Evolutionary conservation across 2,329 filamentous ascomycete species (phyloP), one percentile per base, ranked within the genome.

Genomic region (Curvularia hawaiiensis): DNA sequence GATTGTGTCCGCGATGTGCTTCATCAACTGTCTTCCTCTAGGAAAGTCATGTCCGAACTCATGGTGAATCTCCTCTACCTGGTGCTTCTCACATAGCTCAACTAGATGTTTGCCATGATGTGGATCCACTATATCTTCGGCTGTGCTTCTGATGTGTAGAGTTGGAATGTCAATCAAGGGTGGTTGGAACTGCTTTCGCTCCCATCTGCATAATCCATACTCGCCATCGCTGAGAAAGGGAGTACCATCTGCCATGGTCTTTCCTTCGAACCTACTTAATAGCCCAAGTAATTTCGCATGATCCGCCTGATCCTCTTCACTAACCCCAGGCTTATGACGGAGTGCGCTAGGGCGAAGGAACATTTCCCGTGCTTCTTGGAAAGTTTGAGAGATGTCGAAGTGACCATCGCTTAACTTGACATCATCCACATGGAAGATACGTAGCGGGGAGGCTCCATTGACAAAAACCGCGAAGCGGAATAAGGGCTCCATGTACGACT

Each of bases 51-150:
- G 43, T 20, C 43, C 43, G 30, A 46, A 46, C 9, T 30, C 28
- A n/a, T 46, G 43, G n/a, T 46, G 43, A 31, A 46, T 46, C 28
- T 46, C 43, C 43, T 46, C 43, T 1, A 20, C 26, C 10, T 46
- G 16, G 11, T 30, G 26, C n/a, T 46, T 16, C 4, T 49, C 33
- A 16, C 47, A 49, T 18, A 49, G 47, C 16, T 80, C 61, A 84
- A 86, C 54, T 12, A 49, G 1, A 26, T 49, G 47, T 26, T 49
- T 49, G 8, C 47, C 47, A 40, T 49, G 47, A 39, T 49, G 47
- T 14, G 47, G 47, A 20, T 49, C 47, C 18, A 26, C 14, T 24
- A 39, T 2, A 49, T 49, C 47, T 49, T 49, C 47, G 4, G 47
- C 47, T 12, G 33, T 38, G 22, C 33, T 39, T 16, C 47, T 22